Base-by-base conservation (phyloP, 352 stramenopile genomes). In the Phytopythium vexans region DNA sequence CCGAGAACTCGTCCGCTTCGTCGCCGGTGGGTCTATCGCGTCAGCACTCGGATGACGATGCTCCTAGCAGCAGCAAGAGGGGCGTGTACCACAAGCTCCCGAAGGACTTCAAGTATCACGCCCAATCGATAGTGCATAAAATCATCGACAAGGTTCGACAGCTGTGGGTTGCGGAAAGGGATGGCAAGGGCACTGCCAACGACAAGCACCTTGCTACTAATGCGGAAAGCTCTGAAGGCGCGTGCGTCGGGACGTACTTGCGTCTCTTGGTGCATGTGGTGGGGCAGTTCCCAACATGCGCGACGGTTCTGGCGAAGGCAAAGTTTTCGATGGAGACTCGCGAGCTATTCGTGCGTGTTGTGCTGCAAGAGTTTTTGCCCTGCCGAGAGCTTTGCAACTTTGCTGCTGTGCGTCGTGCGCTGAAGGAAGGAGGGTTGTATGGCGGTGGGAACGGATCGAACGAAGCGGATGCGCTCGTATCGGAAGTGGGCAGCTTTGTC, bases 181-280 rank as follows among this genome's bases (percentile, higher is more conserved):
- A 4, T 12, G 16, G 33, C 8, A 32, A 64, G 10, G 41, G 54
- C 0, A 31, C 46, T 10, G 8, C 40, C 34, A 34, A 45, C 5
- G 50, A 58, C 6, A 52, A 55, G 44, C 16, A 44, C 4, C 3
- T 31, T 36, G 35, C 42, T 10, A 27, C 11, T n/a, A 15, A 10
- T 3, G 35, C 4, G 27, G 8, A 34, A 12, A 12, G 14, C 35
- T n/a, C 21, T 44, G 16, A 27, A 27, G 56, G 59, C 14, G 58
- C 88, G 41, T 86, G 78, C 44, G 69, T 89, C 8, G 82, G 81
- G 4, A 75, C 77, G 38, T 93, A 89, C 39, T 42, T 94, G 31
- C 73, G 83, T 6, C 55, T 92, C 44, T 52, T 95, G 15, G 80
- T 87, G 21, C 79, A 94, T 55, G 53, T 95, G 35, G 80, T 92